phyloP scores from a whole-genome alignment of 176 grass and related monocot genomes.

The Dendrocalamus sinicus region DNA sequence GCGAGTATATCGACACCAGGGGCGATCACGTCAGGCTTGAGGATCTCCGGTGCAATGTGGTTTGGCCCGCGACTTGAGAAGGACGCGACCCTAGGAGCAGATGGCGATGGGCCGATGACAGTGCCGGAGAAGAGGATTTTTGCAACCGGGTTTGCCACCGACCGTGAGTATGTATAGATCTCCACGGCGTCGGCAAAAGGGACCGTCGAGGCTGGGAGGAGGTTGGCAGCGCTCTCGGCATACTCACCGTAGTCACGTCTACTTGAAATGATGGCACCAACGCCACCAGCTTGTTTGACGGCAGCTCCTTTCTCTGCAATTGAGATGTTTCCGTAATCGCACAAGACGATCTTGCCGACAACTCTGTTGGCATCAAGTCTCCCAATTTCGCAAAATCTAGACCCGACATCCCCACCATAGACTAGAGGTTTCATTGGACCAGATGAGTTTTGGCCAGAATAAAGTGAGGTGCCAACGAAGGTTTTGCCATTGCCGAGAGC shows the following conservation, averaged over 20 bases:
- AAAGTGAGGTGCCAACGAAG: conserved; percentile 28
- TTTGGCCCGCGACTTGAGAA: conserved; percentile 63
- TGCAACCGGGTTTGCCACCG: neutral
- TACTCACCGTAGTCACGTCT: conserved; percentile 14
- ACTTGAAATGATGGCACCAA: conserved; percentile 37
- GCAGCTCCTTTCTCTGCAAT: conserved; percentile 17
- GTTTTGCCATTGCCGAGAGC: conserved; percentile 31
- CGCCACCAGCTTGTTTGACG: conserved; percentile 41
- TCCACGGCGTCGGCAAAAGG: conserved; percentile 4
- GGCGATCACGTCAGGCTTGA: conserved; percentile 64
- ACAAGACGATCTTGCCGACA: conserved; percentile 61
- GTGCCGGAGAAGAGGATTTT: conserved; percentile 49
- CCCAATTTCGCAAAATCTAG: fast-evolving
- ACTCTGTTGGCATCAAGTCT: conserved; percentile 30
- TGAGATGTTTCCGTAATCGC: neutral
- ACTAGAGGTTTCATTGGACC: neutral
- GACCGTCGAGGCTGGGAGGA: conserved; percentile 49
- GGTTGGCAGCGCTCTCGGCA: conserved; percentile 12
- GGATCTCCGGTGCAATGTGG: conserved; percentile 34
- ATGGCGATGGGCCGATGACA: neutral
- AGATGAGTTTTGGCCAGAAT: neutral
- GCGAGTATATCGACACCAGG: conserved; percentile 59
- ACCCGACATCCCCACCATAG: neutral
- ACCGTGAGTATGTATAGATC: conserved; percentile 46
- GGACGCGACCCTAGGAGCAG: conserved; percentile 48